Evolutionary conservation across 2,329 filamentous ascomycete species (phyloP), one percentile per base, ranked within the genome.

Genomic region (Colletotrichum orchidophilum): DNA sequence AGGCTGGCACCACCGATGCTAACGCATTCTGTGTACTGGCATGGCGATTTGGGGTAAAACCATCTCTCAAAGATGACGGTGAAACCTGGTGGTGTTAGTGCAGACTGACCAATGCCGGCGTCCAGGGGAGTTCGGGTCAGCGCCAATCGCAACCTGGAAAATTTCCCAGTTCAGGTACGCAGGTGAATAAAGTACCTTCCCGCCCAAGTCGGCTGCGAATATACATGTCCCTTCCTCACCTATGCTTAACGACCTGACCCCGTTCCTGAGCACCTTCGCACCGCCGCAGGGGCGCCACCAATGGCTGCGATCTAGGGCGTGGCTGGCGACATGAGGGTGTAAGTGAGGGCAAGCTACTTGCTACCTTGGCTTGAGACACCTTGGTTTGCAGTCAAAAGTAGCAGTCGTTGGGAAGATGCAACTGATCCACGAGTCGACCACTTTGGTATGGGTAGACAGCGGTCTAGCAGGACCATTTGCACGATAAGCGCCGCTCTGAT

Each of bases 1-100:
- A 72, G 70, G 66, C 71, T 63, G 55, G 66, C 59, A 21, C 21
- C 21, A 18, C 13, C 9, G 13, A 39, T 21, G 60, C 70, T 72
- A 72, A 72, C 70, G 70, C 70, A 70, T 49, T 55, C 0, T 1
- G n/a, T 29, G 70, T 72, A 49, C 35, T 2, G 3, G 1, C 11
- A 9, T 7, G 27, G 49, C 26, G 42, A 53, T 62, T 31, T 6
- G 46, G 33, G 3, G 18, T 26, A 3, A 3, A 7, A 7, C 5
- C 8, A 7, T 15, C 21, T n/a, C 21, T n/a, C 13, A 15, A 18
- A 6, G 8, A 5, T 3, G 11, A 26, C 7, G 5, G 31, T 12
- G 42, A 12, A n/a, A 71, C 69, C 33, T 63, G 5, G 1, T 7
- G 4, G 5, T 39, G 69, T 71, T 71, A 71, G 53, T n/a, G 6